phyloP scores from a whole-genome alignment of 306 rosid species.

The Quercus alba region DNA sequence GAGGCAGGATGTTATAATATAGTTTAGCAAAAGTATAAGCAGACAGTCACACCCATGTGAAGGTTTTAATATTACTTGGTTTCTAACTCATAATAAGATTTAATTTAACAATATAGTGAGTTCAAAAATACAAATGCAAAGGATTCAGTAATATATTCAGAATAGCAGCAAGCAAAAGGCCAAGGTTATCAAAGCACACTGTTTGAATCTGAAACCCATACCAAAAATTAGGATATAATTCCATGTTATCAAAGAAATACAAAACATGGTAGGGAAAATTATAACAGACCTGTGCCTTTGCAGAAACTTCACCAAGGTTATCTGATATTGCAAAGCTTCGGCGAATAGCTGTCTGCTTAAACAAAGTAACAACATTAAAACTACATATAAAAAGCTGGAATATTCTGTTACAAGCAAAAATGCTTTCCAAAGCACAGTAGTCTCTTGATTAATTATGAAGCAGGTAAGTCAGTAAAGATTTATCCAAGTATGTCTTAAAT shows the following conservation, averaged over 20 bases:
- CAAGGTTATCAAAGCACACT: constrained; percentile 92
- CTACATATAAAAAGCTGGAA: constrained; percentile 1
- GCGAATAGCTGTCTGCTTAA: constrained; percentile 77
- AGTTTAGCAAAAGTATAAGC: neutral
- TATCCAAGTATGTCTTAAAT: no score
- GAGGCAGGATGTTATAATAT: neutral
- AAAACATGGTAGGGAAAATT: neutral
- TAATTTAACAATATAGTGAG: neutral
- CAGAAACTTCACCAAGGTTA: constrained; percentile 92
- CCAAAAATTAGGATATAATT: constrained; percentile 3
- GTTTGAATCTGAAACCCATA: constrained; percentile 76
- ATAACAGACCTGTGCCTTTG: constrained; percentile 77
- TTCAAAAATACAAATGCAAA: neutral
- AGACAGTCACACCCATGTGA: neutral
- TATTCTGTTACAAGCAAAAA: neutral
- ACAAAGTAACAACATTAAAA: constrained; percentile 22
- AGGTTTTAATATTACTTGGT: neutral
- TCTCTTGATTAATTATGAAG: no score
- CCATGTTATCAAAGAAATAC: neutral
- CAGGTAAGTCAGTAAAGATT: no score
- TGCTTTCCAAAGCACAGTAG: no score
- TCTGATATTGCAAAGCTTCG: constrained; percentile 85
- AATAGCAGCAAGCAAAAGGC: constrained; percentile 73
- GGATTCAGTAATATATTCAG: constrained; percentile 51
- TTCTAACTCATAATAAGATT: neutral